Conservation (phyloP, 108 stramenopile species). For the Pseudonitzschia delicatissima region DNA sequence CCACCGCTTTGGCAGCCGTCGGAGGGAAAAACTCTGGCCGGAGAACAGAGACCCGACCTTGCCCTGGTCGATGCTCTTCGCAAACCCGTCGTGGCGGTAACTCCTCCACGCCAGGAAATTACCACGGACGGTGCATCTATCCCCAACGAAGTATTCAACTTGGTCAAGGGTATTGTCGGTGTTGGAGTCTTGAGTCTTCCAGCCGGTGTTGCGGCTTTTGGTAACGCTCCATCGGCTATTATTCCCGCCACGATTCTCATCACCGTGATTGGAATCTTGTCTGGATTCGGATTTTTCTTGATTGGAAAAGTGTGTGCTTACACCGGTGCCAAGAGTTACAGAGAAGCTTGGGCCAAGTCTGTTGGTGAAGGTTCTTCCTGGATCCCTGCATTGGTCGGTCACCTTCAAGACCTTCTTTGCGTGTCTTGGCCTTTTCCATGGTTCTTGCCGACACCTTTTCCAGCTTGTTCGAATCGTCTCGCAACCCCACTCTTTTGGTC, state of each 20-base stretch:
- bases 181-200: conserved; percentile 90
- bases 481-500: conserved; percentile 56
- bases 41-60: conserved; percentile 10
- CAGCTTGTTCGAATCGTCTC: conserved; percentile 55
- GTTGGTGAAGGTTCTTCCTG: conserved; percentile 73
- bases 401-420: conserved; percentile 88
- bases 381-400: conserved; percentile 80
- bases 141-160: conserved; percentile 76
- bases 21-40: conserved; percentile 6
- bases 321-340: conserved; percentile 77
- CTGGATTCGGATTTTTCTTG: conserved; percentile 87
- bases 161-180: conserved; percentile 92
- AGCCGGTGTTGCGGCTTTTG: conserved; percentile 91
- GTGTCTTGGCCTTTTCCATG: conserved; percentile 90
- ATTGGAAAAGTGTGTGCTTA: conserved; percentile 81
- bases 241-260: conserved; percentile 79
- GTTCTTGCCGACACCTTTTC: conserved; percentile 91
- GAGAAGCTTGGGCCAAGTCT: conserved; percentile 85
- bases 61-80: conserved; percentile 22
- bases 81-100: conserved; percentile 15
- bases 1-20: conserved; percentile 13
- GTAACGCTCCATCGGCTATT: conserved; percentile 76
- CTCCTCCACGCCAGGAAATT: background rate
- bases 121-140: conserved; percentile 52
- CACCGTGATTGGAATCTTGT: conserved; percentile 71